These are phyloP conservation scores for Westerdykella aurantiaca DNA, from an alignment of 2,329 filamentous ascomycete genomes.

Conservation along the genomic window DNA sequence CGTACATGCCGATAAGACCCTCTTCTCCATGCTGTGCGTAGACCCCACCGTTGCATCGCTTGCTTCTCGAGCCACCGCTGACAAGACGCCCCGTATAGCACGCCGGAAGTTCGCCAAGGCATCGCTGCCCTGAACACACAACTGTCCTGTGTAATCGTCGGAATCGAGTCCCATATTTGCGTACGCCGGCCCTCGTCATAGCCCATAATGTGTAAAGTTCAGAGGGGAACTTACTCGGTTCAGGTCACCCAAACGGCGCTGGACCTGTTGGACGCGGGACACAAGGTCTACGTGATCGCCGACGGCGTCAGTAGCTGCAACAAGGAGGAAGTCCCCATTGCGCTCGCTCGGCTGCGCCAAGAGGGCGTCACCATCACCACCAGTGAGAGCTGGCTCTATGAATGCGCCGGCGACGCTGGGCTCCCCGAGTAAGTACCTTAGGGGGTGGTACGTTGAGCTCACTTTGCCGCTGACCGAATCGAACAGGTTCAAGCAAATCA, in stretches of 20 bases:
- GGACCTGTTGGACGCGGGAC: conserved; percentile 68
- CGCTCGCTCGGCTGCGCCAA: conserved; percentile 66
- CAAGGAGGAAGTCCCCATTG: conserved; percentile 70
- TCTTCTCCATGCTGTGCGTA: conserved; percentile 71
- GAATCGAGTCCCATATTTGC: conserved; percentile 92
- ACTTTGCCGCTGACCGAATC: not conserved
- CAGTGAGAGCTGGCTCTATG: conserved; percentile 86
- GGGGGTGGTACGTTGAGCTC: not conserved
- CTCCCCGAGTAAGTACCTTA: conserved; percentile 48
- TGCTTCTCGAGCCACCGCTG: not conserved
- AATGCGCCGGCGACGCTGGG: conserved; percentile 76
- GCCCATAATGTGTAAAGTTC: not conserved
- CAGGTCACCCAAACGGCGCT: conserved; percentile 46
- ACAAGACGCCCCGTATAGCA: conserved; percentile 27
- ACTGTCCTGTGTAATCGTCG: conserved; percentile 64
- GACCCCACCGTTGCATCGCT: not conserved
- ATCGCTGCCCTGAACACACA: conserved; percentile 33
- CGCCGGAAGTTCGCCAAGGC: conserved; percentile 56
- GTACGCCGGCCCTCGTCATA: conserved; percentile 51
- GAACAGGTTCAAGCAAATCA: conserved; percentile 61
- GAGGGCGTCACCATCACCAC: conserved; percentile 77
- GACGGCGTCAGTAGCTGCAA: conserved; percentile 90
- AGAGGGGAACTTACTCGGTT: not conserved
- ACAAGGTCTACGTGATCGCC: conserved; percentile 78
- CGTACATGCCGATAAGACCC: conserved; percentile 73